Conservation (phyloP, 176 grass and related monocot genomes). For the Aegilops tauschii region DNA sequence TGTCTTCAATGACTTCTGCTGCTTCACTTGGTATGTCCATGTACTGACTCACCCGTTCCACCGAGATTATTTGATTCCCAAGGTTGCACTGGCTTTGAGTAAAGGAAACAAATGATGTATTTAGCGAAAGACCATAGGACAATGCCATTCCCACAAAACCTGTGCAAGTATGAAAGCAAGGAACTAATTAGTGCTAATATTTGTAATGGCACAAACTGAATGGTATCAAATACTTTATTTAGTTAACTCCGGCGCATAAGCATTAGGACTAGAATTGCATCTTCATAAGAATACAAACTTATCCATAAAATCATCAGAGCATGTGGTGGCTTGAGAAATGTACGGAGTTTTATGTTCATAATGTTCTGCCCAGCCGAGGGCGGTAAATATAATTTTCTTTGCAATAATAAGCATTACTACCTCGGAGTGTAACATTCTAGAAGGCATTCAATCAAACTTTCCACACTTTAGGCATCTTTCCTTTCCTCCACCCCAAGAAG, state of each 20-base stretch:
- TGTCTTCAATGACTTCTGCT: conserved; percentile 57
- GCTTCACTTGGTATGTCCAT: conserved; percentile 82
- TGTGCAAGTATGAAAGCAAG: conserved; percentile 31
- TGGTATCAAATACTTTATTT: not conserved
- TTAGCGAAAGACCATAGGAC: conserved; percentile 92
- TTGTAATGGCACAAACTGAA: conserved; percentile 5
- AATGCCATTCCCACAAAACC: conserved; percentile 89
- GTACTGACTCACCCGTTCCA: conserved; percentile 90
- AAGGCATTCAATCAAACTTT: not conserved
- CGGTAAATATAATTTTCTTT: not conserved
- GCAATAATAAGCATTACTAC: not conserved
- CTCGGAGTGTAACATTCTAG: not conserved
- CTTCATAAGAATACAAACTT: not conserved
- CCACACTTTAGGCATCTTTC: not conserved
- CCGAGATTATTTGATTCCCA: conserved; percentile 76
- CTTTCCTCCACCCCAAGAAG: no score
- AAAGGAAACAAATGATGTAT: conserved; percentile 62
- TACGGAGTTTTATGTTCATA: not conserved
- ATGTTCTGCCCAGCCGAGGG: not conserved
- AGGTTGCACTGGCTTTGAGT: conserved; percentile 84
- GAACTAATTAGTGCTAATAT: conserved; percentile 7
- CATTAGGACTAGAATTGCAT: not conserved
- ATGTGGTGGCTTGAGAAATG: not conserved
- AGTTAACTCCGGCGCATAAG: not conserved
- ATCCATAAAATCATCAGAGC: not conserved